Evolutionary conservation across 345 rosid species (phyloP), one percentile per base, ranked within the genome.

Genomic region (Lepidium africanum): DNA sequence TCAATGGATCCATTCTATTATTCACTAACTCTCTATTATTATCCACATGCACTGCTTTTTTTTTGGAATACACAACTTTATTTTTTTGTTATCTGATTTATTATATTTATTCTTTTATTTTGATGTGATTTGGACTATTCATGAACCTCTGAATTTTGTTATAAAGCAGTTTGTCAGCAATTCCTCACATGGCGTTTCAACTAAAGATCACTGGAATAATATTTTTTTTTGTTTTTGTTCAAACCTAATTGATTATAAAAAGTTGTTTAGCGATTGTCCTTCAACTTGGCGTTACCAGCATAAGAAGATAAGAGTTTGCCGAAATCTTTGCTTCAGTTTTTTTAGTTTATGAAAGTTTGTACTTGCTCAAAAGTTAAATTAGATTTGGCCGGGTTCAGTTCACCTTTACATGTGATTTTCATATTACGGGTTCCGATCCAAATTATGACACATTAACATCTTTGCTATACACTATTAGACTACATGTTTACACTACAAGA

Each of bases 131-230:
- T 52, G 52, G 77, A 73, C 71, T 58, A 65, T 73, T 58, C 66
- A 58, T 65, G 71, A 65, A 72, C 66, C 61, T 73, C 60, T 73
- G 47, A 58, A n/a, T 47, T 56, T 65, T 65, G 52, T 43, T 59
- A 36, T 43, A 45, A 52, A 67, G 77, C 68, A 74, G 49, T 74
- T 74, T 74, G 77, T 74, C 73, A 60, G 77, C 58, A 37, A 73
- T 60, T 67, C 53, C 37, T 43, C 77, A 74, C 77, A 74, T 74
- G 77, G 25, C 40, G 1, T 25, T 42, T 51, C 4, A 51, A 66
- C 68, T 43, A 52, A 60, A 74, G 77, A 67, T 27, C 73, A 67
- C 77, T 9, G 17, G 32, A 51, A 37, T 10, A 36, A 3, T 16
- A 9, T 10, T 11, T 36, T 23, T 42, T 13, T 27, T 7, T 45